Percentiles rank a stretch among this genome's conserved stretches.
phyloP scores from a whole-genome alignment of 495 filamentous ascomycete species.

The Xylaria curta region DNA sequence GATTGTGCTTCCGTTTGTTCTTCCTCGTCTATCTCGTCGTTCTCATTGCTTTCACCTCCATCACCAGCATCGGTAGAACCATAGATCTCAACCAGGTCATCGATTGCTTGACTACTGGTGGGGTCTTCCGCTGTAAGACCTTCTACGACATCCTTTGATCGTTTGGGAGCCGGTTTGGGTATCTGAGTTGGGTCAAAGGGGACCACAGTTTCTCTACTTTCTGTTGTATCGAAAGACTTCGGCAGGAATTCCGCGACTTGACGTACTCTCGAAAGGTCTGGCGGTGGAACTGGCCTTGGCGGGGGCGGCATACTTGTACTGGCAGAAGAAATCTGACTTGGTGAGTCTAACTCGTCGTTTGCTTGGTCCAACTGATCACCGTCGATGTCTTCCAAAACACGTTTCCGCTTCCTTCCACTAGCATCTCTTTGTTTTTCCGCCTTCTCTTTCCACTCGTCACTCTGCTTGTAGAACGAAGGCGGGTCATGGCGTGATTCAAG shows the following conservation, averaged over 20 bases:
- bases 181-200: slow-evolving; percentile 38
- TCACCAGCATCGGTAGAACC: slow-evolving; percentile 21
- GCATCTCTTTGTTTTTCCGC: slow-evolving; percentile 49
- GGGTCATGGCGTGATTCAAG: slow-evolving; percentile 70
- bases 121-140: slow-evolving; percentile 46
- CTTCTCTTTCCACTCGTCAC: slow-evolving; percentile 57
- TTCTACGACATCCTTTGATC: slow-evolving; percentile 31
- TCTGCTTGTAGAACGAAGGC: slow-evolving; percentile 76
- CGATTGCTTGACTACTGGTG: slow-evolving; percentile 39
- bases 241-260: slow-evolving; percentile 39
- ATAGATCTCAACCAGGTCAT: slow-evolving; percentile 38
- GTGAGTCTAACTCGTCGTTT: slow-evolving; percentile 18
- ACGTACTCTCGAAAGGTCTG: slow-evolving; percentile 38
- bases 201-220: slow-evolving; percentile 34
- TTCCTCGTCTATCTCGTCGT: slow-evolving; percentile 11
- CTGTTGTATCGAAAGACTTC: slow-evolving; percentile 34
- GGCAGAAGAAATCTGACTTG: slow-evolving; percentile 23
- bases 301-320: slow-evolving; percentile 35
- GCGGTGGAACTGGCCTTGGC: slow-evolving; percentile 29
- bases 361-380: slow-evolving; percentile 34
- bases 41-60: slow-evolving; percentile 20
- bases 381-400: slow-evolving; percentile 44
- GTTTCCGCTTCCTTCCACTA: slow-evolving; percentile 49
- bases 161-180: slow-evolving; percentile 33
- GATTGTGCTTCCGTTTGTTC: slow-evolving; percentile 32